phyloP scores from a whole-genome alignment of 768 basidiomycete genomes.

The Gyrodon lividus region DNA sequence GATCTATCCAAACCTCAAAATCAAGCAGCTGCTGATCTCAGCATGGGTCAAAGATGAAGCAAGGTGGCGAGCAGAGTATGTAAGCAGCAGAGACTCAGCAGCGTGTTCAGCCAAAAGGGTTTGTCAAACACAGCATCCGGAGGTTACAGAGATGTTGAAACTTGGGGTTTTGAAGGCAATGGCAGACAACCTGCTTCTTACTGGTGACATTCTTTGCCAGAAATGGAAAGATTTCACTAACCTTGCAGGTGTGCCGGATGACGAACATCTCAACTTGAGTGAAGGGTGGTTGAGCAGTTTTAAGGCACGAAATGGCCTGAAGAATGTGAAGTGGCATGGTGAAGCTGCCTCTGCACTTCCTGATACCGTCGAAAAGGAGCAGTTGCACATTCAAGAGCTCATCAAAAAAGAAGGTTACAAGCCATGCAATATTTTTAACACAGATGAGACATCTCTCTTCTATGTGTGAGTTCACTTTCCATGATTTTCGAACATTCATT shows the following conservation, averaged over 20 bases:
- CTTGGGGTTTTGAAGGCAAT: slow-evolving; percentile 40
- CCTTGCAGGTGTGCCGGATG: slow-evolving; percentile 27
- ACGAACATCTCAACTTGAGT: slow-evolving; percentile 34
- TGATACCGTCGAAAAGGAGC: background rate
- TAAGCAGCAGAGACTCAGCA: background rate
- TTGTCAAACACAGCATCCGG: slow-evolving; percentile 32
- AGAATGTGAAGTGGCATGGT: slow-evolving; percentile 29
- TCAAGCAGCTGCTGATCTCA: slow-evolving; percentile 36
- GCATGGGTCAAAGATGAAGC: slow-evolving; percentile 33
- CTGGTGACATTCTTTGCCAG: slow-evolving; percentile 19
- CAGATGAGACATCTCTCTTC: no score
- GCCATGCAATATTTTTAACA: no score
- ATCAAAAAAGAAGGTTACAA: no score
- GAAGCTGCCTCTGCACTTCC: slow-evolving; percentile 31
- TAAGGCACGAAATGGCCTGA: slow-evolving; percentile 4
- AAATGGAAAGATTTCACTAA: slow-evolving; percentile 10
- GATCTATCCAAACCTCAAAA: slow-evolving; percentile 32
- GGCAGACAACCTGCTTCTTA: slow-evolving; percentile 34
- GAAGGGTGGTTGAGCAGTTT: slow-evolving; percentile 28
- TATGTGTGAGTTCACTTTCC: no score
- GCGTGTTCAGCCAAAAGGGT: background rate
- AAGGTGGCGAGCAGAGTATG: slow-evolving; percentile 22
- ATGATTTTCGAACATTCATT: background rate
- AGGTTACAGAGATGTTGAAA: slow-evolving; percentile 36
- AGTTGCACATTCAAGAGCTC: no score